Conservation (phyloP, 1,284 basidiomycete genomes). For the Paramarasmius palmivorus region DNA sequence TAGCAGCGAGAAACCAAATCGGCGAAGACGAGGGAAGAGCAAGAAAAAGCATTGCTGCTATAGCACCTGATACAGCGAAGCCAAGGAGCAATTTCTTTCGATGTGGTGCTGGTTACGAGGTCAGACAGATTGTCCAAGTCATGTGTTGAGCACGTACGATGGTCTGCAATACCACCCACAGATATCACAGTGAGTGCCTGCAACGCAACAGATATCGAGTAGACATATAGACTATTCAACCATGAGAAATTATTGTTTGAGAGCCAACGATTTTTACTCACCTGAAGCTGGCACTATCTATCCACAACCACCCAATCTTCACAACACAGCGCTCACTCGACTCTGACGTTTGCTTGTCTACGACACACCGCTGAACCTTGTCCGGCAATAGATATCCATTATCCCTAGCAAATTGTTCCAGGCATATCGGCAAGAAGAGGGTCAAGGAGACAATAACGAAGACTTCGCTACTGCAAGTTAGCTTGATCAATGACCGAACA, state of each 20-base stretch:
- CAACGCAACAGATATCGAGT: constrained; percentile 81
- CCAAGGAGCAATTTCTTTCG: constrained; percentile 76
- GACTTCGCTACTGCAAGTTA: constrained; percentile 57
- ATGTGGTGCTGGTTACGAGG: constrained; percentile 56
- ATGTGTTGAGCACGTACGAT: constrained; percentile 54
- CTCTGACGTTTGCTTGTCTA: constrained; percentile 22
- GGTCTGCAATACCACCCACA: constrained; percentile 86
- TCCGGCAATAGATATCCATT: constrained; percentile 75
- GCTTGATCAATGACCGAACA: constrained; percentile 1
- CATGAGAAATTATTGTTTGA: constrained; percentile 7
- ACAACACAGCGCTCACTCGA: constrained; percentile 61
- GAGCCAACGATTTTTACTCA: constrained; percentile 30
- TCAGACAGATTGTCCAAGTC: constrained; percentile 4
- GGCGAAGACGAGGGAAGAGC: constrained; percentile 67
- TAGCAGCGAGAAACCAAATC: constrained; percentile 62
- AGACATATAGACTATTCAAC: constrained; percentile 72
- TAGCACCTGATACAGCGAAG: constrained; percentile 74
- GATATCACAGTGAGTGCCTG: constrained; percentile 91
- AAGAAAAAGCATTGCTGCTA: constrained; percentile 70
- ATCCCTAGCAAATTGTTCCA: constrained; percentile 83
- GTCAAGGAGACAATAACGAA: constrained; percentile 81
- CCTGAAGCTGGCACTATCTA: constrained; percentile 89
- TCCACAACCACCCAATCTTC: constrained; percentile 76
- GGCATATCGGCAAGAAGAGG: constrained; percentile 78
- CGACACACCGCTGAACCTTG: constrained; percentile 50